Percentiles rank a stretch among this genome's conserved stretches.
Conservation (phyloP, 352 stramenopile genomes). For the Phytophthora nicotianae region DNA sequence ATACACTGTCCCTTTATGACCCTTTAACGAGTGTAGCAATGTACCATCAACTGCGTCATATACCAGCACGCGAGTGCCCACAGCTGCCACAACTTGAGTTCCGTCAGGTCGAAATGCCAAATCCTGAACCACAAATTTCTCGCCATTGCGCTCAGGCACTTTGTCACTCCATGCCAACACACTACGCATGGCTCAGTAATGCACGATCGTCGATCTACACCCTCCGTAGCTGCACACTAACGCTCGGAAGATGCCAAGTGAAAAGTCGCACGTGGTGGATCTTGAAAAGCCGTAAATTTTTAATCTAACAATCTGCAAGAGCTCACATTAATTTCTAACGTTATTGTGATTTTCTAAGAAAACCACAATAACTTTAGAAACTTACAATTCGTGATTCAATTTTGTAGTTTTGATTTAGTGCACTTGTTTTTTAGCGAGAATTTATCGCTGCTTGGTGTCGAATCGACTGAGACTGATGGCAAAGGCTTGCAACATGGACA, state of each 20-base stretch:
- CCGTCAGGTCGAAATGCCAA: conserved; percentile 92
- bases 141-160: conserved; percentile 86
- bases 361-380: background rate
- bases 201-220: background rate
- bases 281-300: conserved; percentile 32
- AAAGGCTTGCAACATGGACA: conserved; percentile 93
- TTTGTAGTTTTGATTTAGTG: background rate
- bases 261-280: conserved; percentile 55
- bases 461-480: conserved; percentile 93
- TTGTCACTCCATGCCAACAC: conserved; percentile 87
- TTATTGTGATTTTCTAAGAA: too few relatives aligned
- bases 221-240: conserved; percentile 3
- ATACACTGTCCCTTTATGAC: conserved; percentile 92
- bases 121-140: conserved; percentile 89
- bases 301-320: too few relatives aligned
- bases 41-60: conserved; percentile 92
- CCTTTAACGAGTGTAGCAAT: conserved; percentile 92
- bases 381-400: background rate
- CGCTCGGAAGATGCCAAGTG: conserved; percentile 14
- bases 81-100: conserved; percentile 87
- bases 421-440: background rate
- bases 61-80: conserved; percentile 92
- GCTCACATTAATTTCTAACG: too few relatives aligned
- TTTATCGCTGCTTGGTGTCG: conserved; percentile 86
- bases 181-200: conserved; percentile 56